Evolutionary conservation across 2,329 filamentous ascomycete species (phyloP), one percentile per base, ranked within the genome.

Genomic region (Aspergillus flavus): DNA sequence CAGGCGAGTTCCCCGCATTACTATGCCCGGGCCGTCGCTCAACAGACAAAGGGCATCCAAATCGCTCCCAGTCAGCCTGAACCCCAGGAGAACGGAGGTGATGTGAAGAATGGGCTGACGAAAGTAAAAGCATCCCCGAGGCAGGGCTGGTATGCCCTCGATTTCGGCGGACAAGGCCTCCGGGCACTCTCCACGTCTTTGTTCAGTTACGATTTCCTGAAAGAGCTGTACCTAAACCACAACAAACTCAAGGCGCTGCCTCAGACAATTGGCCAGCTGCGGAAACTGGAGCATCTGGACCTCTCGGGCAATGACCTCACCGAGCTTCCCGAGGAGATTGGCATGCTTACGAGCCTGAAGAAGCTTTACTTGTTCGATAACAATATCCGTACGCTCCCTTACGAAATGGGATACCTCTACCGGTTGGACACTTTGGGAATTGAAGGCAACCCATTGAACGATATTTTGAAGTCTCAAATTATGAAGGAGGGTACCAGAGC

Each of bases 141-240:
- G 67, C 91, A 97, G 77, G 91, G 94, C 72, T 98, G 95, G 95
- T 88, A 92, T 76, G 93, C 94, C 68, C 84, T 99, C 71, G 95
- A 99, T 78, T 90, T 98, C 76, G 95, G 94, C 71, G 95, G 95
- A n/a, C 95, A 98, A 81, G 94, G 94, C 23, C 83, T 99, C 56
- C 90, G 93, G 69, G 91, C 93, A 63, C 84, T 99, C 36, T 89
- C 93, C 1, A 82, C 87, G 10, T 87, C 91, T 52, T 83, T 99
- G 36, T 98, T 98, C 81, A 85, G 86, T 69, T 99, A 98, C 79
- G 86, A 86, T 52, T 98, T 99, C 77, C 83, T 99, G 61, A 91
- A 91, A 69, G 94, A 96, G 78, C 86, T 99, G 34, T 97, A 96
- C 77, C 88, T 99, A 66, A 93, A 93, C 71, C 94, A 93, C 69